Base-by-base conservation (phyloP, 768 basidiomycete species). In the Auriscalpium orientale region DNA sequence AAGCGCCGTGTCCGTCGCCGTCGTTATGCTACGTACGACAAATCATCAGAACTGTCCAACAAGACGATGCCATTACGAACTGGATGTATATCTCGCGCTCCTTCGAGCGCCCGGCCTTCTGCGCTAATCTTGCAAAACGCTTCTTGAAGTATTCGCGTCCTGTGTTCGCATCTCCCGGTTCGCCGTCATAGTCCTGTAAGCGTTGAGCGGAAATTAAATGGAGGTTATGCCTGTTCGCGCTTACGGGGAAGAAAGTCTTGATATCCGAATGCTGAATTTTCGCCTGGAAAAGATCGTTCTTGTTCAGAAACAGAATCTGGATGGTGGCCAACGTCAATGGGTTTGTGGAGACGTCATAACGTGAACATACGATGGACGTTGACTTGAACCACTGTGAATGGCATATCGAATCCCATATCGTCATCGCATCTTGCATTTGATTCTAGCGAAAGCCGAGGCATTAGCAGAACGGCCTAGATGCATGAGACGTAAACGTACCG, bases 351-450 rank as follows among this genome's bases (percentile, higher is more conserved):
- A 46, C 43, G 15, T 49, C 33, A 22, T 18, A 48, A n/a, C 16
- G 43, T 37, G 20, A 34, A 16, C 61, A 46, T 60, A 93, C 93
- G 54, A 97, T 91, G 10, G 91, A 93, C 0, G 93, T 95, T 60
- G 88, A 82, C 71, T 90, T 89, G 74, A 97, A 97, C 93, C 93
- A 97, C 61, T 95, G 92, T 10, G 92, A 95, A 69, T 97, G 92
- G 72, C 92, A 95, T 79, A 98, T 95, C 44, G 92, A 93, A 64
- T 98, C 94, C 87, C 94, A 98, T 50, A 98, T 91, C n/a, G 91
- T 91, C 85, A 98, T 89, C 1, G 94, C 91, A 61, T 98, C 94
- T 75, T 95, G 90, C 93, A 98, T 95, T 84, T 95, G 94, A 67
- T 98, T 98, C 88, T 94, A 65, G 8, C 34, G 37, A 15, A 43